Base-by-base conservation (phyloP, 1,284 basidiomycete species). In the Phellopilus nigrolimitatus region DNA sequence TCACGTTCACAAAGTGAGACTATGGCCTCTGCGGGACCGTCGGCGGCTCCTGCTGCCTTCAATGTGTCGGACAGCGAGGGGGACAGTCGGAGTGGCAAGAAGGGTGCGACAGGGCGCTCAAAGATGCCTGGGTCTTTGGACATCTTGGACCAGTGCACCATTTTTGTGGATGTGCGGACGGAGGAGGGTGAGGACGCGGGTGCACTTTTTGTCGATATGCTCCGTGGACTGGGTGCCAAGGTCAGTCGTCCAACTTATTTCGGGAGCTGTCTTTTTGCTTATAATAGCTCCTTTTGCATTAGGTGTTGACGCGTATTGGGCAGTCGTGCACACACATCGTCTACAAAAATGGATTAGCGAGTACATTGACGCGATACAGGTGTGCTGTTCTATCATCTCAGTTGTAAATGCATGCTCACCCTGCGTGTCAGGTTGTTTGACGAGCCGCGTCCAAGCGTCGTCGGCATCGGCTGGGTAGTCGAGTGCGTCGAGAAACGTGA, bases 381-480 rank as follows among this genome's bases (percentile, higher is more conserved):
- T 81, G 59, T 60, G 70, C 46, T 17, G 10, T 21, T 48, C 39
- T 54, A 27, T 13, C 43, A 9, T 9, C 4, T 43, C 15, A 10
- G 25, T 48, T 34, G 27, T 37, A 25, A 24, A 47, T 46, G 15
- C n/a, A n/a, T 47, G 19, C 49, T 19, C 9, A 42, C 8, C 22
- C 2, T n/a, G n/a, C n/a, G n/a, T n/a, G n/a, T n/a, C 34, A 84
- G 83, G 47, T 62, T 79, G 49, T 66, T 86, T 13, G 70, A 79
- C 30, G 81, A 88, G 25, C 83, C 84, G 0, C 84, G 84, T 59
- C 89, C 89, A 0, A 65, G 74, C 36, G 80, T 95, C 9, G 88
- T 97, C 10, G 89, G 91, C 9, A 90, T 95, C 57, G 84, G 80
- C n/a, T 97, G 93, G 93, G 88, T 95, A 2, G 89, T 92, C 1